These are phyloP conservation scores for Extremus antarcticus DNA, from an alignment of 495 filamentous ascomycete species.

Conservation along the genomic window DNA sequence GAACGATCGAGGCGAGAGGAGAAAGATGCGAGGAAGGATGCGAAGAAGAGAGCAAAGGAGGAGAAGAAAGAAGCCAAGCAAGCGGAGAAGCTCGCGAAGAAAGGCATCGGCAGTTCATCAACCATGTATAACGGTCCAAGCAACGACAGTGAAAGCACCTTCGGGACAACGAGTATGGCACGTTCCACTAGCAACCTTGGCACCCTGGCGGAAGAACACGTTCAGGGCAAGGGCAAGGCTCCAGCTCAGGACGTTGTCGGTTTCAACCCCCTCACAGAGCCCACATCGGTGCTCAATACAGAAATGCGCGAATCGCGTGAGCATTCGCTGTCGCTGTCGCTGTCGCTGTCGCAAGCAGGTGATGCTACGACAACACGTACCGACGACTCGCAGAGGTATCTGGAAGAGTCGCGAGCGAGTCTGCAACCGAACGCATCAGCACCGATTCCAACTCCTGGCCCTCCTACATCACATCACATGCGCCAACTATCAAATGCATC, in stretches of 20 bases:
- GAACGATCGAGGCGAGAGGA: conserved; percentile 72
- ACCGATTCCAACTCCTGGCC: conserved; percentile 25
- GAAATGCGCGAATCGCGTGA: conserved; percentile 3
- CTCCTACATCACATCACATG: conserved; percentile 50
- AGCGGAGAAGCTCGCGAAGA: conserved; percentile 59
- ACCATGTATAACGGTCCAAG: conserved; percentile 9
- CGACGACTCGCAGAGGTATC: conserved; percentile 26
- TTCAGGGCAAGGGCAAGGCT: conserved; percentile 65
- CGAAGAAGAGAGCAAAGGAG: conserved; percentile 70
- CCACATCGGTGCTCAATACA: conserved; percentile 25
- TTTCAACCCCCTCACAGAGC: conserved; percentile 27
- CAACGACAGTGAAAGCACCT: conserved; percentile 21
- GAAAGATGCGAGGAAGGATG: conserved; percentile 67
- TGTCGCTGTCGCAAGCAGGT: not conserved
- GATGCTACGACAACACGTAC: conserved; percentile 13
- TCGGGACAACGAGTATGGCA: conserved; percentile 11
- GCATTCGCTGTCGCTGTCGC: not conserved
- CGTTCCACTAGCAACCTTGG: conserved; percentile 16
- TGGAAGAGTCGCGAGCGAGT: conserved; percentile 24
- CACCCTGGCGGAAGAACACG: conserved; percentile 16
- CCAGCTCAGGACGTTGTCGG: conserved; percentile 48
- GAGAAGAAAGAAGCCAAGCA: conserved; percentile 68
- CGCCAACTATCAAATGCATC: conserved; percentile 75
- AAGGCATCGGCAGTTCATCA: conserved; percentile 26
- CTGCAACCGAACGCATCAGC: conserved; percentile 28